Evolutionary conservation across 192 early-diverging fungal species (phyloP), one percentile per base, ranked within the genome.

Genomic region (Coemansia sp.): DNA sequence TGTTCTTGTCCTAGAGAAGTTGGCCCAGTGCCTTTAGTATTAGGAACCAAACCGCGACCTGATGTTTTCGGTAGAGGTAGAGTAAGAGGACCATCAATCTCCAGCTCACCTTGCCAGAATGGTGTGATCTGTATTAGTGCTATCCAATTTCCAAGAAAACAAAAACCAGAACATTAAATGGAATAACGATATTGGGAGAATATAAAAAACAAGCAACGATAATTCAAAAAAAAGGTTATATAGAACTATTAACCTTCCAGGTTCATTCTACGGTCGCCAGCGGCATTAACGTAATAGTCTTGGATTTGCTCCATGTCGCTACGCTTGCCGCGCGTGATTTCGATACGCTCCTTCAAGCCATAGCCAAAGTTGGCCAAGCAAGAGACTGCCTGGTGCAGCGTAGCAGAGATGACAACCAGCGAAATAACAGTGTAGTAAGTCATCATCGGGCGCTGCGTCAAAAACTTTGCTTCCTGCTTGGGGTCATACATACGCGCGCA

Each of bases 221-320:
- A 21, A 59, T 42, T 41, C 23, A 7, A 44, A 44, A 34, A 32
- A 61, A 31, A 45, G 21, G 14, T 10, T 15, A 57, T 8, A 61
- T 4, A 19, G 1, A 9, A 8, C 5, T 29, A 5, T 12, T 42
- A 82, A 17, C 80, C 80, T 37, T 82, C 80, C 6, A 82, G 72
- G 61, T 76, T 76, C 80, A 82, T 82, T 44, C 80, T 75, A 0
- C 80, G 70, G 69, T 82, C 75, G 63, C 80, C 80, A 14, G 74
- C 75, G 2, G 80, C 80, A n/a, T 82, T 82, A 51, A 82, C 75
- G 36, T 82, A 82, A 45, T 82, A 82, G 44, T 82, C 80, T 72
- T 82, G 74, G 59, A 82, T 82, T 68, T 77, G 80, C 72, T 82
- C 80, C 80, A 82, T 82, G 59, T 82, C 80, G 69, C 80, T 82